Evolutionary conservation across 805 yeast genomes (phyloP), one percentile per base, ranked within the genome.

Genomic region (Monosporozyma aerobia): DNA sequence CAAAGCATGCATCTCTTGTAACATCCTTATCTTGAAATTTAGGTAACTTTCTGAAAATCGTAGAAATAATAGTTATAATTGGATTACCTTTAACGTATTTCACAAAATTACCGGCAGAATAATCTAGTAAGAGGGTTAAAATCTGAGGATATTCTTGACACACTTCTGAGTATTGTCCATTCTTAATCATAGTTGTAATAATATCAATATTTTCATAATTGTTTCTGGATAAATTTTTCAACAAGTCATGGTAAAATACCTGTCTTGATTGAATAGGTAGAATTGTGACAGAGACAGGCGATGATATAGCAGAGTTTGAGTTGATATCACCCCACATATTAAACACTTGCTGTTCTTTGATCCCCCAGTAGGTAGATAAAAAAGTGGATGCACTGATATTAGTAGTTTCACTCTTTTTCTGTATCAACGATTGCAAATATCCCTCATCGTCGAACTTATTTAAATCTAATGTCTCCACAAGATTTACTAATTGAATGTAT

Each of bases 1-100:
- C 78, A 59, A 78, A 81, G 0, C 85, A 80, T 32, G 75, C 60
- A 5, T 81, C 74, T 55, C 75, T 73, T 1, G 85, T 77, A 47
- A 80, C 76, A 51, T 80, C 83, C 32, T 63, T 30, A 44, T 70
- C 56, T 19, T 64, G 60, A 47, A 64, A 68, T 9, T 46, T 47
- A 1, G 55, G 53, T 4, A 61, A 47, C 1, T 52, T 51, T 44
- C 72, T 64, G 56, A 73, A 67, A 16, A 72, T 49, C 44, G 71
- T 72, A 16, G 78, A 63, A 11, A 47, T 33, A 16, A 32, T 47
- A 50, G 77, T 81, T 11, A 43, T 43, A 23, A 43, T 43, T 10
- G 45, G 45, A 43, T 43, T 23, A 6, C 77, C 64, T 2, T 69
- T 72, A 22, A 76, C 74, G 60, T 79, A 76, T 16, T 69, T 61